Percentiles rank a stretch among this genome's conserved stretches.
These are phyloP conservation scores for Suillus discolor DNA, from an alignment of 768 basidiomycete genomes.

Conservation along the genomic window DNA sequence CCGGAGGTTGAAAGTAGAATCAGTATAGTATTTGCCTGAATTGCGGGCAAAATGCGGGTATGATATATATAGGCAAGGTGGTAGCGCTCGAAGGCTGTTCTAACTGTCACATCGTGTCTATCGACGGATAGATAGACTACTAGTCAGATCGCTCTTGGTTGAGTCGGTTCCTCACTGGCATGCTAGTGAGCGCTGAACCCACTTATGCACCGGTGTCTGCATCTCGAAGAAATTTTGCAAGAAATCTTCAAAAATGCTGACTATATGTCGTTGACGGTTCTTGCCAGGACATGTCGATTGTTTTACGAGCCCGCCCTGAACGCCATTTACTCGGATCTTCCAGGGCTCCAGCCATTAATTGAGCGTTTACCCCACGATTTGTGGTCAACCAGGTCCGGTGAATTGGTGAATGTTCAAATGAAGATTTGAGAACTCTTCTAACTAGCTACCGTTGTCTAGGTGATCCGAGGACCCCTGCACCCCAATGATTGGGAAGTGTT, in stretches of 20 bases:
- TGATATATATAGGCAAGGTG: background rate
- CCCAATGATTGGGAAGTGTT: constrained; percentile 30
- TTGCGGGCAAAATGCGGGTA: background rate
- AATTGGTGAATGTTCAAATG: constrained; percentile 2
- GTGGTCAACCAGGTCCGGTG: constrained; percentile 24
- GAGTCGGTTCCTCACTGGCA: background rate
- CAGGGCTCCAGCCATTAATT: constrained; percentile 34
- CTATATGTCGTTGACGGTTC: constrained; percentile 32
- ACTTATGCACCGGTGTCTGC: constrained; percentile 36
- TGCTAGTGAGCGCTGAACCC: background rate
- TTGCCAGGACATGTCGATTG: constrained; percentile 33
- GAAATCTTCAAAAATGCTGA: constrained; percentile 35
- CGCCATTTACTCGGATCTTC: constrained; percentile 32
- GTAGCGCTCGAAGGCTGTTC: background rate
- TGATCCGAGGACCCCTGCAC: constrained; percentile 23
- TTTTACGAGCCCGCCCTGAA: constrained; percentile 36
- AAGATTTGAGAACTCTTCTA: background rate
- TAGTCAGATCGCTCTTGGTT: background rate
- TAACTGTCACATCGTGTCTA: background rate
- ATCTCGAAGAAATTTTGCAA: constrained; percentile 35
- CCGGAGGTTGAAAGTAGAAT: background rate
- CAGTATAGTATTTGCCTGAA: background rate
- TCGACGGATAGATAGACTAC: too few relatives aligned
- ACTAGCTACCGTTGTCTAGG: constrained; percentile 13
- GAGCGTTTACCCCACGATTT: constrained; percentile 34